A percentile compares a stretch with the other conserved stretches of the same genome.
Evolutionary conservation across 2,329 filamentous ascomycete species (phyloP).

Genomic region (Claviceps humidiphila): DNA sequence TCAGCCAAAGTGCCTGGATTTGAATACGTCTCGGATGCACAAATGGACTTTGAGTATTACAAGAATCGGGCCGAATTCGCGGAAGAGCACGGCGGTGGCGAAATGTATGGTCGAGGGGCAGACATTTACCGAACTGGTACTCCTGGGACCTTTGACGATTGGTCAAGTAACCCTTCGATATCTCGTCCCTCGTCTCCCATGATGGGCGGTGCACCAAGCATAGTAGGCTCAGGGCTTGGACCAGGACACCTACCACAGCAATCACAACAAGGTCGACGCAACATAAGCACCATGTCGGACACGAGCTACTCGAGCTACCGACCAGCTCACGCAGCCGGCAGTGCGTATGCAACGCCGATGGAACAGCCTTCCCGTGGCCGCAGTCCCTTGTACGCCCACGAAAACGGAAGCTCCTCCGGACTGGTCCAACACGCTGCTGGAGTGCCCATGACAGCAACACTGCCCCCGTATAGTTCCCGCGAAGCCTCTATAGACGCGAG

Average conservation of each 20-base stretch:
- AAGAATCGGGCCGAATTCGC: constrained; percentile 83
- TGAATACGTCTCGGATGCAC: constrained; percentile 75
- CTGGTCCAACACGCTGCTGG: constrained; percentile 40
- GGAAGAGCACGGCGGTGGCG: constrained; percentile 71
- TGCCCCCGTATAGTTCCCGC: constrained; percentile 12
- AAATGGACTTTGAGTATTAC: constrained; percentile 83
- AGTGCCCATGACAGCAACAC: constrained; percentile 29
- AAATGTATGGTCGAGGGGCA: constrained; percentile 45
- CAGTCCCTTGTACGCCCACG: constrained; percentile 35
- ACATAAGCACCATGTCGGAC: constrained; percentile 7
- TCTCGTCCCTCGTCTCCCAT: constrained; percentile 39
- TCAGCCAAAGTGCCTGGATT: constrained; percentile 51
- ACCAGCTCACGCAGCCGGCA: constrained; percentile 8
- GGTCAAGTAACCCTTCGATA: constrained; percentile 22
- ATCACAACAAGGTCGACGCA: constrained; percentile 11
- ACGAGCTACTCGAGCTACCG: constrained; percentile 16
- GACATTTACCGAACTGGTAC: constrained; percentile 51
- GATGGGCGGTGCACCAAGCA: constrained; percentile 15
- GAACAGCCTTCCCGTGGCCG: constrained; percentile 21
- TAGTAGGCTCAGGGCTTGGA: constrained; percentile 17
- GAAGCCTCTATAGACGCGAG: constrained; percentile 12
- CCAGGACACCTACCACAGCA: neutral
- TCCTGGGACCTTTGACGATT: constrained; percentile 37
- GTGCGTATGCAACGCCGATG: constrained; percentile 1
- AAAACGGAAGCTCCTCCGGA: constrained; percentile 39